These are phyloP conservation scores for Malania oleifera DNA, from an alignment of 164 flowering plant genomes.

Conservation along the genomic window DNA sequence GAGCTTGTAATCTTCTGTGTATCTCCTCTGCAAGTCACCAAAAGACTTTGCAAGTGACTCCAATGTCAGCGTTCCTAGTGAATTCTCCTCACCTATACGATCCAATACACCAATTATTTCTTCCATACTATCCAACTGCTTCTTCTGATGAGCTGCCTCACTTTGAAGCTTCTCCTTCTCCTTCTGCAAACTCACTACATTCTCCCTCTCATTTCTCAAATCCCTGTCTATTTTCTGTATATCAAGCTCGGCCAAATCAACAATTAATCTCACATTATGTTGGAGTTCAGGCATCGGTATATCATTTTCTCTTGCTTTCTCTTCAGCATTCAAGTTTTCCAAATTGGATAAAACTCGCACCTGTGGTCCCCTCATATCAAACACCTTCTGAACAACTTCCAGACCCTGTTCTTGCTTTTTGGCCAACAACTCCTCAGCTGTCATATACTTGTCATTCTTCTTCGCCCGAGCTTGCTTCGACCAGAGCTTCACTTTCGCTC, in stretches of 20 bases:
- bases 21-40: slow-evolving; percentile 41
- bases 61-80: slow-evolving; percentile 55
- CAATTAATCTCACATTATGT: slow-evolving; percentile 65
- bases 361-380: slow-evolving; percentile 94
- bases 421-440: slow-evolving; percentile 69
- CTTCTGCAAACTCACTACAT: slow-evolving; percentile 48
- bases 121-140: slow-evolving; percentile 54
- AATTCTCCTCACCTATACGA: slow-evolving; percentile 35
- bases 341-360: slow-evolving; percentile 77
- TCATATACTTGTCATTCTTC: slow-evolving; percentile 42
- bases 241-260: slow-evolving; percentile 68
- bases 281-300: slow-evolving; percentile 88
- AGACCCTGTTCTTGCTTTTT: slow-evolving; percentile 59
- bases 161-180: slow-evolving; percentile 67
- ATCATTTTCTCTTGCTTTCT: slow-evolving; percentile 62
- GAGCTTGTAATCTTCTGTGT: slow-evolving; percentile 58
- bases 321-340: slow-evolving; percentile 73
- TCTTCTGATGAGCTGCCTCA: slow-evolving; percentile 48
- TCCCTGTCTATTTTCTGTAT: slow-evolving; percentile 60
- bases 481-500: slow-evolving; percentile 50
- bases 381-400: slow-evolving; percentile 66
- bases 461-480: slow-evolving; percentile 34
- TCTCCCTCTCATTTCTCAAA: slow-evolving; percentile 72
- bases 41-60: slow-evolving; percentile 58
- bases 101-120: slow-evolving; percentile 40